Evolutionary conservation across 23 red algal species (phyloP), one percentile per base, ranked within the genome.

Genomic region (Chondrus crispus): DNA sequence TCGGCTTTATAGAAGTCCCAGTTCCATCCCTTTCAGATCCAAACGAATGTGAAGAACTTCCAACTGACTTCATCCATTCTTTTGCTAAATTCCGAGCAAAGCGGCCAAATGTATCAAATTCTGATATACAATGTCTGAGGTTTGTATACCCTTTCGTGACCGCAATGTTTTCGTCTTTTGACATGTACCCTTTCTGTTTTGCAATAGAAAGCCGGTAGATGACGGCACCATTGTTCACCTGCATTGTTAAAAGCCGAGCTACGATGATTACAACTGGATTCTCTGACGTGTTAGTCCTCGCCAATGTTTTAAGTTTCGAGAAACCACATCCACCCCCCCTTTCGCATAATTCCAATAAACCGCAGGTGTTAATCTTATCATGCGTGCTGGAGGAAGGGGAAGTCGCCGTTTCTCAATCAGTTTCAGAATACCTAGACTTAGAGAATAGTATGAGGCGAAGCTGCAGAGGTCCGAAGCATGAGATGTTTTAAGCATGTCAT

Each of bases 241-340:
- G 81, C 4, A 55, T 55, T 18, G 49, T 64, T 42, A 85, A 24
- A 44, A 85, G 32, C 26, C 55, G 54, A 3, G 53, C 81, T n/a
- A 85, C 45, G 14, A 85, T 68, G 12, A 41, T 64, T 9, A 85
- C 57, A 42, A 85, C 62, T 5, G 26, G 81, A 44, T 85, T 68
- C 55, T 85, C 81, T 22, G 7, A 3, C 46, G 4, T 20, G 32
- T 85, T 85, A 22, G 30, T 51, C 16, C 51, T 0, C 16, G 51
- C 14, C 14, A 55, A 18, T 18, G 51, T 55, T n/a, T 55, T 55
- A 55, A 55, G n/a, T 55, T 55, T 55, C 16, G n/a, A 14, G 51
- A 55, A n/a, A 55, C n/a, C 14, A 3, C 24, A 39, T 36, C 8
- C 3, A 22, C 70, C 9, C 0, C 11, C 40, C 40, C 41, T 53